These are phyloP conservation scores for Graphilbum fragrans DNA, from an alignment of 2,329 filamentous ascomycete species.

Conservation along the genomic window DNA sequence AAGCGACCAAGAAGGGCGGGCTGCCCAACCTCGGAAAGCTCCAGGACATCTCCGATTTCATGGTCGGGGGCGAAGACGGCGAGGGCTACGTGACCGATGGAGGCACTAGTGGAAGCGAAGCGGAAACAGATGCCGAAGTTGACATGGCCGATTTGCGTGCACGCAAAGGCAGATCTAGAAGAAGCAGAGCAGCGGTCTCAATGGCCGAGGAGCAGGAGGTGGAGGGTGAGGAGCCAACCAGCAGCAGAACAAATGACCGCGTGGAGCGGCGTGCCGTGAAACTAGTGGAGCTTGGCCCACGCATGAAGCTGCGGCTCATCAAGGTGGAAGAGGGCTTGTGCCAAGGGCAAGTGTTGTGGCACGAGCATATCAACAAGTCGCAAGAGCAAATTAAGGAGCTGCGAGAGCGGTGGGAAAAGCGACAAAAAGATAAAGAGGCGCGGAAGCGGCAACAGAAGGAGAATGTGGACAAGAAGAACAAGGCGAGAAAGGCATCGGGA, in stretches of 20 bases:
- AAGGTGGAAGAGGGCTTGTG: constrained; percentile 96
- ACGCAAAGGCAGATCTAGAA: constrained; percentile 44
- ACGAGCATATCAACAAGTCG: constrained; percentile 83
- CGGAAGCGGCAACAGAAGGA: constrained; percentile 74
- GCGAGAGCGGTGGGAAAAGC: constrained; percentile 72
- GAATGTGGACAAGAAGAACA: constrained; percentile 84
- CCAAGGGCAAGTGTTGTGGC: constrained; percentile 89
- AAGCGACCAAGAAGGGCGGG: constrained; percentile 52
- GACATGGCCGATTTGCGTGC: constrained; percentile 55
- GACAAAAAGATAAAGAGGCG: constrained; percentile 67
- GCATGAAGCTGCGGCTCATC: constrained; percentile 77
- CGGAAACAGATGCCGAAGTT: constrained; percentile 90
- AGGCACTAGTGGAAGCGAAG: constrained; percentile 70
- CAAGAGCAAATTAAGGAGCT: constrained; percentile 64
- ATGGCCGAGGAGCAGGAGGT: constrained; percentile 28
- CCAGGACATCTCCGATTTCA: constrained; percentile 87
- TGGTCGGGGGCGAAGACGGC: constrained; percentile 69
- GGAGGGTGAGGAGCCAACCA: constrained; percentile 26
- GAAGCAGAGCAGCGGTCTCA: constrained; percentile 33
- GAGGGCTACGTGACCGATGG: constrained; percentile 76
- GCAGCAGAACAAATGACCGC: constrained; percentile 27
- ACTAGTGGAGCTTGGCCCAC: constrained; percentile 80
- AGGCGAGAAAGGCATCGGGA: constrained; percentile 21
- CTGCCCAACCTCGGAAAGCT: constrained; percentile 85
- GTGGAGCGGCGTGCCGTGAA: constrained; percentile 85